phyloP scores from a whole-genome alignment of 192 early-diverging fungal species.

The Coemansia sp. region DNA sequence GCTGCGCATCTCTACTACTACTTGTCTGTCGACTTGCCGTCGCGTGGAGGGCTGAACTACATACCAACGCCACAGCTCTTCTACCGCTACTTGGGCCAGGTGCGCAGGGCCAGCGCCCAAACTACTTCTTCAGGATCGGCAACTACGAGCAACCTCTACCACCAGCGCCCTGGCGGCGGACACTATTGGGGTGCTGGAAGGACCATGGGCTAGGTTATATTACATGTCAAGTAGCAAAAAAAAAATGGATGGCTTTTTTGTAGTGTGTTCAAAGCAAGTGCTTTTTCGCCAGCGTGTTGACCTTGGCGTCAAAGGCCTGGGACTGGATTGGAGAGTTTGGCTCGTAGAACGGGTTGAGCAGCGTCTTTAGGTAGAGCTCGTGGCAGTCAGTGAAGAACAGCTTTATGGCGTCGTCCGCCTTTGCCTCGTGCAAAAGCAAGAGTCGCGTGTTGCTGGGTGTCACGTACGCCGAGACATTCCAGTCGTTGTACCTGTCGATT shows the following conservation, averaged over 20 bases:
- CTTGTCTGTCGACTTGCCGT: slow-evolving; percentile 64
- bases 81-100: slow-evolving; percentile 49
- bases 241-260: neutral
- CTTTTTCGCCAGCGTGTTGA: slow-evolving; percentile 69
- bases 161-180: slow-evolving; percentile 38
- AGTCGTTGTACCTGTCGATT: slow-evolving; percentile 95
- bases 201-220: slow-evolving; percentile 33
- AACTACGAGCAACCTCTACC: slow-evolving; percentile 8
- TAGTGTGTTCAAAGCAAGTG: slow-evolving; percentile 57
- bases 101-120: slow-evolving; percentile 20
- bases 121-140: slow-evolving; percentile 16
- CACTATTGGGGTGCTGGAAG: slow-evolving; percentile 57
- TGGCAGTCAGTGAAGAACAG: slow-evolving; percentile 52
- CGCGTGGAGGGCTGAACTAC: slow-evolving; percentile 59
- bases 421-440: slow-evolving; percentile 67
- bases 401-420: slow-evolving; percentile 60
- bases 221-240: neutral
- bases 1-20: slow-evolving; percentile 75
- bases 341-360: slow-evolving; percentile 92
- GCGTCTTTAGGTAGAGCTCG: slow-evolving; percentile 55
- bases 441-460: slow-evolving; percentile 73
- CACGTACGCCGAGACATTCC: slow-evolving; percentile 87
- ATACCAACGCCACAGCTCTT: slow-evolving; percentile 66
- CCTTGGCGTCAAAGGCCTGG: slow-evolving; percentile 74
- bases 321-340: slow-evolving; percentile 77